These are phyloP conservation scores for Rehmannia glutinosa DNA, from an alignment of 257 asterid species.

Conservation along the genomic window DNA sequence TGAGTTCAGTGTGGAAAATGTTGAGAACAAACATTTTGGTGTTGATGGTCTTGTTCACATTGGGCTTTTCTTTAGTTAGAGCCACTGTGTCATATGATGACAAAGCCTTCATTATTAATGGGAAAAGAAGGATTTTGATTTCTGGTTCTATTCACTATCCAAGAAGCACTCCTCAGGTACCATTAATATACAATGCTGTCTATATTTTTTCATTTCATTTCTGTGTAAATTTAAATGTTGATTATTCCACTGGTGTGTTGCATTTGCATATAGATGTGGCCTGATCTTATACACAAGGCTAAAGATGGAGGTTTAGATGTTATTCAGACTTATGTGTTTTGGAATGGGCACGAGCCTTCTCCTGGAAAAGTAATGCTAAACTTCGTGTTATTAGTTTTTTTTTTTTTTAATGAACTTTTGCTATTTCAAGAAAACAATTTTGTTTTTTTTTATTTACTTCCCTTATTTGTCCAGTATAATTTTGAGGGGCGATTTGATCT, in stretches of 20 bases:
- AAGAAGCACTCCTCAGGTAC: conserved; percentile 64
- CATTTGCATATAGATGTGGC: conserved; percentile 71
- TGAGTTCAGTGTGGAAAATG: conserved; percentile 21
- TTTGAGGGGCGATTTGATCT: conserved; percentile 74
- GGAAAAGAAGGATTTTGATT: conserved; percentile 46
- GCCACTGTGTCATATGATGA: conserved; percentile 57
- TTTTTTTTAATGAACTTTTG: neutral
- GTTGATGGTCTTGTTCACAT: neutral
- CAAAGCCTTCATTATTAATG: conserved; percentile 53
- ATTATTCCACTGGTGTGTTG: neutral
- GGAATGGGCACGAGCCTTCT: conserved; percentile 93
- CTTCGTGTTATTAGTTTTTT: neutral
- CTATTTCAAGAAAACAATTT: too few relatives aligned
- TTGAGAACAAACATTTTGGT: conserved; percentile 14
- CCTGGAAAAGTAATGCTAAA: conserved; percentile 59
- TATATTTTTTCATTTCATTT: neutral
- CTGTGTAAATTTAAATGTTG: too few relatives aligned
- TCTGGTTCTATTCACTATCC: conserved; percentile 70
- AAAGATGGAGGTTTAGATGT: conserved; percentile 96
- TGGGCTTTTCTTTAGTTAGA: conserved; percentile 27
- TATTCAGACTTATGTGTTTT: conserved; percentile 81
- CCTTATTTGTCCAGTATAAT: conserved; percentile 44
- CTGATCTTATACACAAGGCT: conserved; percentile 84
- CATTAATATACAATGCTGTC: neutral
- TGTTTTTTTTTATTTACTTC: neutral